Evolutionary conservation across 768 basidiomycete genomes (phyloP), one percentile per base, ranked within the genome.

Genomic region (Podaxis sp.): DNA sequence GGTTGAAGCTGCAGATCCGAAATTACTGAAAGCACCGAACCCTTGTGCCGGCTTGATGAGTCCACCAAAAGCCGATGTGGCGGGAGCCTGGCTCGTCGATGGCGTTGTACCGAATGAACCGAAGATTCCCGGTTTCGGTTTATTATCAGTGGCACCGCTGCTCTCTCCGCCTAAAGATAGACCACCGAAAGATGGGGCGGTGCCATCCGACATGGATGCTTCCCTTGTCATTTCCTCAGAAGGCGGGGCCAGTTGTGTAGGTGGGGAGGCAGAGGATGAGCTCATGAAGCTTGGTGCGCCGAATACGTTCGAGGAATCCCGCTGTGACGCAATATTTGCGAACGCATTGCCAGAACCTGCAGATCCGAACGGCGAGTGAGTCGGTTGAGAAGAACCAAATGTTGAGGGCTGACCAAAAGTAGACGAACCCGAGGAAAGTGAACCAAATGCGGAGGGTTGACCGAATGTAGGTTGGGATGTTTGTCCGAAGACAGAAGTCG

Each of bases 121-220:
- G 66, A 80, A 80, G 62, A 78, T 76, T 12, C 76, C 68, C 59
- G 64, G 65, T 49, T 53, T 69, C 4, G 77, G 66, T 51, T 75
- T 73, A 5, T 75, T 64, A 33, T 70, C 64, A 8, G 71, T 33
- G 30, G 72, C 67, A 12, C 69, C 64, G 15, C 64, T 57, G 24
- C 70, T 68, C 11, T 73, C 74, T 12, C 74, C 68, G 13, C 76
- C 74, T 13, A 81, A 68, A 54, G 73, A 77, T 60, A 72, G 67
- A 37, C 75, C 75, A 56, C 77, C 76, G 62, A 84, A 79, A 1
- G 71, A 71, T 28, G 77, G 67, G 17, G 76, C 71, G 2, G 75
- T 71, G 50, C 75, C 76, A 64, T 80, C 80, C 1, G 78, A 75
- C 82, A 83, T 83, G 1, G 82, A 81, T 10, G 76, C 80, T 66